Conservation (phyloP, 768 basidiomycete genomes). For the Terana coerulea region DNA sequence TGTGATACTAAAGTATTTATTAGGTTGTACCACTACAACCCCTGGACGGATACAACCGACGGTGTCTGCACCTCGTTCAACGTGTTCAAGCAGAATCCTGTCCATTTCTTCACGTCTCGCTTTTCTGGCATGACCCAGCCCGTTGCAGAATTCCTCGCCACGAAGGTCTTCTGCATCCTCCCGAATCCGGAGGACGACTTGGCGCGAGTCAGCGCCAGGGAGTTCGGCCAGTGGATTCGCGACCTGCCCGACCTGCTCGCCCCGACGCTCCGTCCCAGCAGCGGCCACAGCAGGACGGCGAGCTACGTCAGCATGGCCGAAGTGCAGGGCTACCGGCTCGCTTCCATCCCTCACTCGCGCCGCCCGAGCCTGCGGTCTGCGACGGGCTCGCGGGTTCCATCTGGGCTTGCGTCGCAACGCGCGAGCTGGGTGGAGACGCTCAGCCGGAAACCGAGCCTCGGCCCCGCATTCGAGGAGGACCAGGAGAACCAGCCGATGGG, state of each 20-base stretch:
- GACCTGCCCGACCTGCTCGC: constrained; percentile 73
- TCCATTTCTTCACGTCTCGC: constrained; percentile 83
- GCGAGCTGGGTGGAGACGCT: constrained; percentile 38
- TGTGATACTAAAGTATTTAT: neutral
- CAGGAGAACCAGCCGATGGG: constrained; percentile 11
- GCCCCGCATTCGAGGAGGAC: constrained; percentile 13
- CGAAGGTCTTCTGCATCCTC: constrained; percentile 79
- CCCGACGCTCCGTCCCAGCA: constrained; percentile 19
- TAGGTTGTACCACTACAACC: constrained; percentile 97
- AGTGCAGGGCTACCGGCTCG: constrained; percentile 59
- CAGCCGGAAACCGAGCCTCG: neutral
- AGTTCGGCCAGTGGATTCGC: constrained; percentile 84
- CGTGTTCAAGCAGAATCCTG: constrained; percentile 71
- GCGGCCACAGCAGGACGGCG: constrained; percentile 32
- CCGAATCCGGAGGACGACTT: constrained; percentile 57
- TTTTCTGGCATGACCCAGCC: constrained; percentile 86
- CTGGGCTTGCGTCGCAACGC: constrained; percentile 42
- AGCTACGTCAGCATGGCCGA: constrained; percentile 51
- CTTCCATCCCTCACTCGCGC: constrained; percentile 61
- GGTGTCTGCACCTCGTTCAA: constrained; percentile 81
- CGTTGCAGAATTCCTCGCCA: constrained; percentile 85
- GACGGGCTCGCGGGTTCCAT: constrained; percentile 36
- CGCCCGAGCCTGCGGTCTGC: constrained; percentile 69
- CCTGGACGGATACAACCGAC: constrained; percentile 92
- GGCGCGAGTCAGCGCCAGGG: constrained; percentile 69